Evolutionary conservation across 1,284 basidiomycete genomes (phyloP), one percentile per base, ranked within the genome.

Genomic region (Ustilago cynodontis): DNA sequence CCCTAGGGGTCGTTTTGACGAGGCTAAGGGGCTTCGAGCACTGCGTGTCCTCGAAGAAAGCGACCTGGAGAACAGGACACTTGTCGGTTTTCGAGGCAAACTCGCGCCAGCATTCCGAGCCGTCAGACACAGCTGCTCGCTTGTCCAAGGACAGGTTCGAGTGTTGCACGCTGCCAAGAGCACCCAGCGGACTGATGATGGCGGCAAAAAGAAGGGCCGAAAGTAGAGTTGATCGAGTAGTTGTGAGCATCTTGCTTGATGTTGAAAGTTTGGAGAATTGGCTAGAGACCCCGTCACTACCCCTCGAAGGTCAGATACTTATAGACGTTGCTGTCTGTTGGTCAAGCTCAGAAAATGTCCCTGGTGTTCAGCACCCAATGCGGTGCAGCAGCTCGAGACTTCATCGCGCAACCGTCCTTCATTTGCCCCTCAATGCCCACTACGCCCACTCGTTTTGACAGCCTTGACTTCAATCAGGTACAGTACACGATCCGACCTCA

Each of bases 41-140:
- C 0, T 43, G 16, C 2, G 24, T 39, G 18, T 76, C 73, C 35
- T 50, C 55, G 59, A 71, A 76, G 50, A 64, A 71, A 39, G 64
- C 64, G 5, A 71, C 68, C 2, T 64, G 10, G 49, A 71, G 56
- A 22, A 76, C 41, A n/a, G 64, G 57, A 31, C 73, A 76, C 4
- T 33, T 47, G 1, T 55, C 7, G 2, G 72, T 56, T 33, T 68
- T 43, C 5, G 37, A 65, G 54, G 60, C 61, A 29, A 50, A 76
- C 1, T 76, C 16, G 16, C 13, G 26, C 29, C 45, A 76, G 58
- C 73, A 76, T 16, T 65, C 50, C 8, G 39, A 47, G 20, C 64
- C 68, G 28, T 63, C 55, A 3, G 26, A 1, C 13, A 9, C 20
- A 31, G 51, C 53, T 11, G 13, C 33, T 16, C 67, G 67, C 54